Evolutionary conservation across 106 monocot species (phyloP), one percentile per base, ranked within the genome.

Genomic region (Dendrobium huoshanense): DNA sequence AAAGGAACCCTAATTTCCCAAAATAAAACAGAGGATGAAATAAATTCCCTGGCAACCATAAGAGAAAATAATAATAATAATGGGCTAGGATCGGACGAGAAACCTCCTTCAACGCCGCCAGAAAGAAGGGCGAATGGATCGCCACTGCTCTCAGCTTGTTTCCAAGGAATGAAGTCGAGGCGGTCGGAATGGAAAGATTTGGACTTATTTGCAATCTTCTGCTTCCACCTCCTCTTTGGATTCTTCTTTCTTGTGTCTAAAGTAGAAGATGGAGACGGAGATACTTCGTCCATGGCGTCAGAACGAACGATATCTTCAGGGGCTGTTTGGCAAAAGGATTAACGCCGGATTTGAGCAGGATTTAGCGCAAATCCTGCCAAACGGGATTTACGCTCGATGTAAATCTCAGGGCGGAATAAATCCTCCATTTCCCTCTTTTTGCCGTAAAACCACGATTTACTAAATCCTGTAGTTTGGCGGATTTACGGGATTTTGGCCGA

Each of bases 21-120:
- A 58, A 55, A 7, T 43, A 4, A 81, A 41, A 4, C 31, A 48
- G 1, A 24, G 68, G 40, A 33, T 9, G 3, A 15, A 7, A 25
- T 9, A 48, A 54, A 15, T 40, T 18, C 29, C 2, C 37, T 1
- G 13, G 37, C 31, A 7, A 37, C 9, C 11, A 70, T 70, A 2
- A 70, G 11, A 19, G 43, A 47, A 43, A 40, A 31, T 16, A 9
- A 2, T 49, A 13, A 73, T 55, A 1, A 41, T 58, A 15, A 51
- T 41, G 67, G n/a, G 33, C 9, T 2, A 9, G 5, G 11, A 8
- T 22, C 9, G n/a, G 37, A 33, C 13, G 16, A 70, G 33, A 37
- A 22, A 91, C 93, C 95, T 87, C 96, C 96, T 90, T 94, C 90
- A 22, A 61, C 76, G 80, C 90, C 77, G 19, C 82, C 85, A 56